phyloP scores from a whole-genome alignment of 2,329 filamentous ascomycete species.

The Colletotrichum sp. region DNA sequence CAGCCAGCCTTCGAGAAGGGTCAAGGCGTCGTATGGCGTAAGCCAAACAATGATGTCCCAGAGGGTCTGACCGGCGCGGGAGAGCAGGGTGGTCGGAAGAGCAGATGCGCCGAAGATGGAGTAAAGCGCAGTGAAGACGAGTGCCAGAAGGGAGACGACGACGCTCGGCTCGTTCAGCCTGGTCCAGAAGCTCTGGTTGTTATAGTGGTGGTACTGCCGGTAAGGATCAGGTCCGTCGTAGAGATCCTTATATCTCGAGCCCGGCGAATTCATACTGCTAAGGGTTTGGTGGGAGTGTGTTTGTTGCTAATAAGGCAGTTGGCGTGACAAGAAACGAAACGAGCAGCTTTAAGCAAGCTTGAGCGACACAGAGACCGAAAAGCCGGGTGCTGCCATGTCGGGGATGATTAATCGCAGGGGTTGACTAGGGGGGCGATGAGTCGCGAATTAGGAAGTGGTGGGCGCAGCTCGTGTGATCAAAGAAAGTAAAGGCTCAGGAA shows the following conservation, averaged over 20 bases:
- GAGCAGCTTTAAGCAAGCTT: slow-evolving; percentile 17
- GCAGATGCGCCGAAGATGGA: slow-evolving; percentile 37
- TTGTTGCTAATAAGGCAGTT: neutral
- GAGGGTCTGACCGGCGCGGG: slow-evolving; percentile 44
- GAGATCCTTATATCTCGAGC: slow-evolving; percentile 1
- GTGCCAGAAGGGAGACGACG: slow-evolving; percentile 36
- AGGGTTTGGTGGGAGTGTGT: neutral
- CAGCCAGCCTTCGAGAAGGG: slow-evolving; percentile 61
- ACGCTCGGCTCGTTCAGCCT: slow-evolving; percentile 38
- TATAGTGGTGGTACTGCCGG: neutral
- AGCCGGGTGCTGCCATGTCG: slow-evolving; percentile 13
- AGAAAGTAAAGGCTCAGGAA: neutral
- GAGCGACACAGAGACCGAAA: neutral
- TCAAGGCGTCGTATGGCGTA: slow-evolving; percentile 61
- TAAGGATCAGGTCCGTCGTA: slow-evolving; percentile 19
- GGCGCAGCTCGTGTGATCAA: slow-evolving; percentile 7
- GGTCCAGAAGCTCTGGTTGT: slow-evolving; percentile 27
- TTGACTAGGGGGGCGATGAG: neutral
- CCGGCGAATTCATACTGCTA: slow-evolving; percentile 21
- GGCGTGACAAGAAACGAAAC: neutral
- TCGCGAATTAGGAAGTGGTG: neutral
- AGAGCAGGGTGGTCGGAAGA: slow-evolving; percentile 30
- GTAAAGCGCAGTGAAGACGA: slow-evolving; percentile 37
- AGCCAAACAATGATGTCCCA: slow-evolving; percentile 67
- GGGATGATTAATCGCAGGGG: neutral